Base-by-base conservation (phyloP, 768 basidiomycete genomes). In the Neoboletus subvelutipes region DNA sequence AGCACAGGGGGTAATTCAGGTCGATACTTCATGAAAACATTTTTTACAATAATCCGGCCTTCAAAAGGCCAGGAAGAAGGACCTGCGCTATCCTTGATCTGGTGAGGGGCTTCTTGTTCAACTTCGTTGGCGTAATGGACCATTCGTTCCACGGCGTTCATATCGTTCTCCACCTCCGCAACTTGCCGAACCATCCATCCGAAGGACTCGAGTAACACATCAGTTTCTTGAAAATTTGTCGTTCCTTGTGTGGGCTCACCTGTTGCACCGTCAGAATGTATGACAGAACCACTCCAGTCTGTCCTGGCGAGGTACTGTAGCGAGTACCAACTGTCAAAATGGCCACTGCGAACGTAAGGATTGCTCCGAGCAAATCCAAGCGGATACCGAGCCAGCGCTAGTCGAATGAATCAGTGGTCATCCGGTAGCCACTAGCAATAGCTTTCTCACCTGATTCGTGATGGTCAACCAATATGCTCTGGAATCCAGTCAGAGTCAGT, bases 131-230 rank as follows among this genome's bases (percentile, higher is more conserved):
- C 85, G 64, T 97, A 97, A 67, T 93, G 83, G 4, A 92, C 75
- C 18, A 98, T 78, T 26, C 94, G 87, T 68, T 92, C 90, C 9
- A 91, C 88, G n/a, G 85, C 84, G 68, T 93, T 93, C 90, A 95
- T 94, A 71, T 94, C 83, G 71, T 97, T 96, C 71, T 96, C 93
- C 12, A 94, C 87, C 68, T 95, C 93, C 3, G 89, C 86, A 39
- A 78, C 80, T 71, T 91, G 89, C 10, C 88, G 83, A 41, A 89
- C 82, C 71, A 90, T 80, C 85, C 84, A 91, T 22, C 83, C 83
- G 62, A 92, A 89, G 0, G 78, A 61, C 84, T 87, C 24, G 31
- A 36, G 33, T 37, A 41, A n/a, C 1, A 31, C 4, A 37, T 65
- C 11, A 65, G 55, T 40, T 50, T 20, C 11, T n/a, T 6, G 9